Evolutionary conservation across 2,329 filamentous ascomycete species (phyloP).

Genomic region (Colletotrichum coccodes): DNA sequence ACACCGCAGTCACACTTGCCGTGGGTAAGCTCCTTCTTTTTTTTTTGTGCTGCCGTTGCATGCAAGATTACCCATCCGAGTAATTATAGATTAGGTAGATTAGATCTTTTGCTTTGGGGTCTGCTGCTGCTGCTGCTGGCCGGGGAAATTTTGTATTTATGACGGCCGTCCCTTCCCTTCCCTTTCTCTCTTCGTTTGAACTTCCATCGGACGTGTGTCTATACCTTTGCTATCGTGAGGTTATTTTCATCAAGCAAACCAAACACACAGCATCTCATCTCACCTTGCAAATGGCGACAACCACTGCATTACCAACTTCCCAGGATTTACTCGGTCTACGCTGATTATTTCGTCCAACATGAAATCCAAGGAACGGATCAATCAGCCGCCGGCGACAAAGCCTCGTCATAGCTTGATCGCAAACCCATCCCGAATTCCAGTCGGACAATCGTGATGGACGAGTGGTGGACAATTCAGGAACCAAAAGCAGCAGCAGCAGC

Average conservation of each 20-base stretch:
- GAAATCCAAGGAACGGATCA: not conserved
- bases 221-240: not conserved
- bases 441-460: not conserved
- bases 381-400: not conserved
- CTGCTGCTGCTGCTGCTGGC: not conserved
- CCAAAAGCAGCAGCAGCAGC: not conserved
- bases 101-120: slow-evolving; percentile 4
- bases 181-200: not conserved
- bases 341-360: not conserved
- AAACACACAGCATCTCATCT: not conserved
- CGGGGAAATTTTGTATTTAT: slow-evolving; percentile 2
- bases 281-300: not conserved
- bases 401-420: not conserved
- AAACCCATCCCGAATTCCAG: not conserved
- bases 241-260: not conserved
- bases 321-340: not conserved
- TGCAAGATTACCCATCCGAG: slow-evolving; percentile 22
- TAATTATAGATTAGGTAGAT: slow-evolving; percentile 25
- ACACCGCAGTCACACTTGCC: slow-evolving; percentile 10
- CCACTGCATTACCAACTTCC: not conserved
- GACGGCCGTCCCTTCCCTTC: not conserved
- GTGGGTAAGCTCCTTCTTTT: slow-evolving; percentile 6
- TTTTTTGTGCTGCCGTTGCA: not conserved
- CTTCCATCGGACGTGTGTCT: not conserved
- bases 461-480: not conserved